A percentile compares a stretch with the other conserved stretches of the same genome.
These are phyloP conservation scores for Fusarium lyarnte DNA, from an alignment of 2,329 filamentous ascomycete species.

Conservation along the genomic window DNA sequence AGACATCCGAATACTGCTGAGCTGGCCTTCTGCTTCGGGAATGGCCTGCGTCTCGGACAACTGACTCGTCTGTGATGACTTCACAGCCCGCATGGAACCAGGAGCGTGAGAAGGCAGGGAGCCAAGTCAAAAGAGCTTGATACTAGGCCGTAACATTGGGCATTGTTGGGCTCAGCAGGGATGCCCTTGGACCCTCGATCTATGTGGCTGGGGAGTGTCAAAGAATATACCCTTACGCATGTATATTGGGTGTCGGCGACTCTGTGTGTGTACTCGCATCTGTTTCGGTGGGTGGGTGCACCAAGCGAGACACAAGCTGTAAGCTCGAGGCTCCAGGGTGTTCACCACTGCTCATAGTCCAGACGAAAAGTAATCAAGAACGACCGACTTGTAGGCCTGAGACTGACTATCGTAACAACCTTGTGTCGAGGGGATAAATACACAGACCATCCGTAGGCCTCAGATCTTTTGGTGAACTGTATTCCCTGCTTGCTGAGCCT, in stretches of 20 bases:
- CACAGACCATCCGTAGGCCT: constrained; percentile 21
- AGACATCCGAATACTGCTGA: constrained; percentile 41
- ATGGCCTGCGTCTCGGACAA: constrained; percentile 42
- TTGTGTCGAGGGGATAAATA: constrained; percentile 23
- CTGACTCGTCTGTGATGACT: constrained; percentile 43
- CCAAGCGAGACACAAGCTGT: constrained; percentile 26
- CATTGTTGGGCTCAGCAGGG: constrained; percentile 41
- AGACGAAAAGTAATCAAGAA: constrained; percentile 20
- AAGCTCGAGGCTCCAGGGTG: constrained; percentile 24
- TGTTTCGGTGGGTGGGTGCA: constrained; percentile 34
- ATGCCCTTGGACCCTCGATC: constrained; percentile 29
- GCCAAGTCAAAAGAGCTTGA: constrained; percentile 5
- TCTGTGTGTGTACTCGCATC: constrained; percentile 14
- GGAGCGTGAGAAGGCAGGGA: constrained; percentile 26
- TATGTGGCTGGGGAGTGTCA: constrained; percentile 33
- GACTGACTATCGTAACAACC: constrained; percentile 16
- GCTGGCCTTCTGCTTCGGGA: constrained; percentile 48
- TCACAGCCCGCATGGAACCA: constrained; percentile 42
- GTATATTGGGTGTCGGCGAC: constrained; percentile 29
- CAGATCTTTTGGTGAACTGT: constrained; percentile 5
- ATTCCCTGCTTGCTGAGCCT: constrained; percentile 25
- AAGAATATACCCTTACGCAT: constrained; percentile 30
- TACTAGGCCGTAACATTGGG: constrained; percentile 31
- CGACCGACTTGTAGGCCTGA: constrained; percentile 30
- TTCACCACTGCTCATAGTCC: constrained; percentile 29